Base-by-base conservation (phyloP, 768 basidiomycete genomes). In the Rhizopogon roseolus region DNA sequence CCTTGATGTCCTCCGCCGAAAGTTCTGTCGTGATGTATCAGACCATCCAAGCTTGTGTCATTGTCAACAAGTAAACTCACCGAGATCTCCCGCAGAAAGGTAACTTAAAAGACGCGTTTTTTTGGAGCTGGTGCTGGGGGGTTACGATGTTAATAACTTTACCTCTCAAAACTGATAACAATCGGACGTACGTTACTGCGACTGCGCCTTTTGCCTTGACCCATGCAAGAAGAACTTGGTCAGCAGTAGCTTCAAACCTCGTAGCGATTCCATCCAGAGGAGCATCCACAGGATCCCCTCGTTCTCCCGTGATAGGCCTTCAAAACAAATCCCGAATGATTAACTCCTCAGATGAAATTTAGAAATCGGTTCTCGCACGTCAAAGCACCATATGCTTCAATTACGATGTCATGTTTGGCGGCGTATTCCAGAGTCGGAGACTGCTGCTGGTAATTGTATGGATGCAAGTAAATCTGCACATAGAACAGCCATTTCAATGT, bases 201-300 rank as follows among this genome's bases (percentile, higher is more conserved):
- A 87, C 79, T 2, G 79, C 80, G 10, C 81, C 84, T 64, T 91
- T 89, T 5, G 79, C 73, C 62, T 82, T 86, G 6, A 80, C 76
- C 88, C 88, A 88, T 1, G 86, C 85, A 7, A 89, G 73, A 4
- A 90, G 71, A 8, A 88, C 77, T 64, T 90, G 88, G 41, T 88
- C 87, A 2, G 77, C 69, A 2, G 78, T 78, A 14, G 75, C 81
- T 8, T 73, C 70, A 19, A 81, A 73, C 6, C 77, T 71, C 11
- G 71, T 62, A 0, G 85, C 80, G 34, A 88, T 83, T 16, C 69
- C 65, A 36, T 73, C 69, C 45, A 89, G 64, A 2, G 84, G 84
- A 17, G 67, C 74, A 59, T 87, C 85, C 9, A 89, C 71, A 2
- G 86, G 81, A 3, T 86, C 87, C 2, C 82, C 85, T 1, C 82